Evolutionary conservation across 306 rosid genomes (phyloP), one percentile per base, ranked within the genome.

Genomic region (Phaseolus lunatus): DNA sequence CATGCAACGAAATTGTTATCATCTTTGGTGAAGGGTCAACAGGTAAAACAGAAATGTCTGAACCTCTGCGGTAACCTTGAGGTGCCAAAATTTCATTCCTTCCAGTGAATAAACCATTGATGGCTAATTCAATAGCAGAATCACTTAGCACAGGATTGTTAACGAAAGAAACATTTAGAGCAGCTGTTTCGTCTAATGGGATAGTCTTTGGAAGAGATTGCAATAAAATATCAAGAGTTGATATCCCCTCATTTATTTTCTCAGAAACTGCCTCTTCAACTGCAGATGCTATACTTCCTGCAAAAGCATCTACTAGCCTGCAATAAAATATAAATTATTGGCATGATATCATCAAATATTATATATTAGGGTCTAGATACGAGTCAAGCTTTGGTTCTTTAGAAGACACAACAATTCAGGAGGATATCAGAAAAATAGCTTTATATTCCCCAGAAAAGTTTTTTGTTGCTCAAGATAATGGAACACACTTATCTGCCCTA

Each of bases 241-340:
- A n/a, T 68, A 89, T 76, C 80, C 89, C 97, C 80, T 88, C 96
- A 31, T 16, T 67, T 73, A 90, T 78, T 82, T 90, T 88, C 56
- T 80, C 67, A 47, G 96, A 81, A 72, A 92, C 77, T 22, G 82
- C 77, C 7, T 92, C 86, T 82, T 94, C 97, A 64, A 94, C 85
- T 33, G 87, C 82, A 77, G 93, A 86, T 78, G 73, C 83, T 88
- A 94, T 89, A 74, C 82, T 70, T 53, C 86, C 87, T 79, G 78
- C 82, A 83, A 92, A 92, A 56, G 88, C 84, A 80, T 90, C 89
- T 54, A 92, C 88, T 29, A 92, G 72, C 87, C 97, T 94, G 89
- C 81, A 69, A 79, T 15, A 76, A 72, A 72, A 64, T 50, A 35
- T 16, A 29, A 45, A 80, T 44, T 56, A 43, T 52, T 12, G 45